These are phyloP conservation scores for Sextonia rubra DNA, from an alignment of 164 flowering plant genomes.

Conservation along the genomic window DNA sequence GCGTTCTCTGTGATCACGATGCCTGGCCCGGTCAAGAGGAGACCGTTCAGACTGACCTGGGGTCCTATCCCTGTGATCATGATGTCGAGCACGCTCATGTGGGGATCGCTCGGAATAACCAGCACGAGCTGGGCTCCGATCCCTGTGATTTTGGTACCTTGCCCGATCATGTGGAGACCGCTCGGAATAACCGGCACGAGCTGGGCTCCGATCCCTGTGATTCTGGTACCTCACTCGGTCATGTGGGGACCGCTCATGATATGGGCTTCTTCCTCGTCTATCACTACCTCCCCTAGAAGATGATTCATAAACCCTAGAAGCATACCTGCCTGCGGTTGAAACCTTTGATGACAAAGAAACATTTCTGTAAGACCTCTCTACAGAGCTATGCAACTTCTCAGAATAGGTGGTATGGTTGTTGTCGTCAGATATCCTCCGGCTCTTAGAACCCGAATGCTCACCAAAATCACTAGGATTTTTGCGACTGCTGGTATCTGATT, in stretches of 20 bases:
- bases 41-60: slow-evolving; percentile 35
- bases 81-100: slow-evolving; percentile 20
- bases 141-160: slow-evolving; percentile 44
- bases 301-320: slow-evolving; percentile 54
- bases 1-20: slow-evolving; percentile 29
- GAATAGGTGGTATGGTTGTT: slow-evolving; percentile 30
- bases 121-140: slow-evolving; percentile 38
- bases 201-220: slow-evolving; percentile 50
- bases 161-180: slow-evolving; percentile 47
- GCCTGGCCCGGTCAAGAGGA: slow-evolving; percentile 35
- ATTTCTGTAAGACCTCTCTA: slow-evolving; percentile 52
- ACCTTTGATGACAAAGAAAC: slow-evolving; percentile 41
- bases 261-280: slow-evolving; percentile 63
- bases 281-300: slow-evolving; percentile 55
- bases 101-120: slow-evolving; percentile 31
- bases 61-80: slow-evolving; percentile 17
- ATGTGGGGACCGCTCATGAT: slow-evolving; percentile 53
- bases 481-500: slow-evolving; percentile 49
- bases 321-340: slow-evolving; percentile 45
- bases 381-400: slow-evolving; percentile 42
- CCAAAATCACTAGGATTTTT: slow-evolving; percentile 49
- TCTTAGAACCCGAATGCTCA: slow-evolving; percentile 51
- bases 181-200: slow-evolving; percentile 14
- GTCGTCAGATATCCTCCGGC: slow-evolving; percentile 62
- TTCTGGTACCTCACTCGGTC: slow-evolving; percentile 46